These are phyloP conservation scores for Talaromyces amestolkiae DNA, from an alignment of 2,329 filamentous ascomycete species.

Conservation along the genomic window DNA sequence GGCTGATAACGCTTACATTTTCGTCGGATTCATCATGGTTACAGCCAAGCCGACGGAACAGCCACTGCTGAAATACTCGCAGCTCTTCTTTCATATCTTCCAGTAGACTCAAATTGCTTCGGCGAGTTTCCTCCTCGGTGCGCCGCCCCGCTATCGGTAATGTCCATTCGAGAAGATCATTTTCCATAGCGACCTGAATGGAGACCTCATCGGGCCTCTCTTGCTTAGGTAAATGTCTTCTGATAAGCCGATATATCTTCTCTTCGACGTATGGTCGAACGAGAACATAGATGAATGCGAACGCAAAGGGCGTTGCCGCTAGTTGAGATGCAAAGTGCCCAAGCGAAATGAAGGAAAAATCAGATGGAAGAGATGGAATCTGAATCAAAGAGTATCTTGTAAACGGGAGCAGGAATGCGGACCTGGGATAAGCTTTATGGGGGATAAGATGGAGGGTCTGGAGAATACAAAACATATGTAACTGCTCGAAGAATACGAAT, in stretches of 20 bases:
- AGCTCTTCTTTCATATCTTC: constrained; percentile 42
- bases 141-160: constrained; percentile 40
- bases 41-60: constrained; percentile 33
- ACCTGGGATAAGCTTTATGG: constrained; percentile 31
- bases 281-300: constrained; percentile 37
- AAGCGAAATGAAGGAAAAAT: constrained; percentile 30
- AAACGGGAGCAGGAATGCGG: constrained; percentile 38
- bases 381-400: constrained; percentile 35
- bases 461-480: constrained; percentile 44
- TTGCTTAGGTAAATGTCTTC: constrained; percentile 43
- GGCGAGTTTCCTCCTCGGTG: constrained; percentile 40
- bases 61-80: constrained; percentile 30
- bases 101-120: constrained; percentile 35
- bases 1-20: constrained; percentile 14
- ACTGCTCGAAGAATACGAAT: constrained; percentile 40
- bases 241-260: constrained; percentile 41
- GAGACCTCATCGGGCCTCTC: constrained; percentile 41
- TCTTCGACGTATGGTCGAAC: constrained; percentile 40
- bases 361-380: constrained; percentile 30
- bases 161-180: constrained; percentile 46
- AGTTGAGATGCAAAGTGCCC: constrained; percentile 28
- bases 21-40: constrained; percentile 23
- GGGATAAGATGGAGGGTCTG: constrained; percentile 44
- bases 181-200: constrained; percentile 42
- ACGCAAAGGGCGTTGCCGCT: constrained; percentile 35